A percentile compares a stretch with the other conserved stretches of the same genome.
These are phyloP conservation scores for Thielaviopsis euricoi DNA, from an alignment of 2,329 filamentous ascomycete genomes.

Conservation along the genomic window DNA sequence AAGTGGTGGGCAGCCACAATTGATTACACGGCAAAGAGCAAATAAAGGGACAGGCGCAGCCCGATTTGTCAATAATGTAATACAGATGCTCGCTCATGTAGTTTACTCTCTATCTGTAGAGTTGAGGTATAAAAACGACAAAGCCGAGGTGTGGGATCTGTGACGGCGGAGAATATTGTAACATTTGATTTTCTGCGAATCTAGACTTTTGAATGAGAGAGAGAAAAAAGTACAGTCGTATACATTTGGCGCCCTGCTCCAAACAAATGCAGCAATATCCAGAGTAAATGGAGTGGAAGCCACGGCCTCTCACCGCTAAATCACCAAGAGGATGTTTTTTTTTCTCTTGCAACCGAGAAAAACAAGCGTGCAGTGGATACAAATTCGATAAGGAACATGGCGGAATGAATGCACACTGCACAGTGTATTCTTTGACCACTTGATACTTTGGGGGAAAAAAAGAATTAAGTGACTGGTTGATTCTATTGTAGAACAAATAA, in stretches of 20 bases:
- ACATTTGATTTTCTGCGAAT: too few relatives aligned
- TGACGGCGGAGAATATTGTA: too few relatives aligned
- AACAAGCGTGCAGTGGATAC: background rate
- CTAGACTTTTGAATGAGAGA: too few relatives aligned
- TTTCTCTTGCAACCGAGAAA: background rate
- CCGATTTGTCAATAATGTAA: background rate
- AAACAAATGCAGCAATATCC: background rate
- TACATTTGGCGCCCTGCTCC: background rate
- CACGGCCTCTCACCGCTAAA: background rate
- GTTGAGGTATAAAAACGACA: too few relatives aligned
- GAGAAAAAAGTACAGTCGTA: too few relatives aligned
- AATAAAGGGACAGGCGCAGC: background rate
- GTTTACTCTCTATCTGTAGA: too few relatives aligned
- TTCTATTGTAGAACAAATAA: too few relatives aligned
- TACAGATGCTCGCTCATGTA: too few relatives aligned
- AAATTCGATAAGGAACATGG: background rate
- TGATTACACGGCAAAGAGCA: background rate
- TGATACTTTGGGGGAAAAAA: too few relatives aligned
- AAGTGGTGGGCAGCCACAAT: background rate
- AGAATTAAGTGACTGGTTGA: background rate
- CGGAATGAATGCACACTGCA: background rate
- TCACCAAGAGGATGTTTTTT: background rate
- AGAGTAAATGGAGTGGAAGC: background rate
- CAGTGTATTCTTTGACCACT: background rate
- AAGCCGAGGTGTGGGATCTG: too few relatives aligned